Evolutionary conservation across 202 grass and related monocot genomes (phyloP).

Genomic region (Miscanthus sacchariflorus): DNA sequence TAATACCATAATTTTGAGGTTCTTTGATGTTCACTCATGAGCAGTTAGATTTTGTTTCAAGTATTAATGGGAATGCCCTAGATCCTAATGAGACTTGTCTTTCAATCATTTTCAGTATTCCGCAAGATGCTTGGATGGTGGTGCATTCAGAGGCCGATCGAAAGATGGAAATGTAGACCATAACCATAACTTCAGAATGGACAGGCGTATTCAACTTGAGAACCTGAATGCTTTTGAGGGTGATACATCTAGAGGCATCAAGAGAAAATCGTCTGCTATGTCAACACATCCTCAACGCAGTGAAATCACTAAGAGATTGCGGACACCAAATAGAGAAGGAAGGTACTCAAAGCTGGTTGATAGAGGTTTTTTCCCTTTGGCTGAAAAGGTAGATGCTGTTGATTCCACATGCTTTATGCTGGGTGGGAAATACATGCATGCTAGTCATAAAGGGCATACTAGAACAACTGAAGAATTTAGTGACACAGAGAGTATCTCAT

Average conservation of each 20-base stretch:
- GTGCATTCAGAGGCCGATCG: constrained; percentile 38
- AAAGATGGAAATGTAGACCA: constrained; percentile 46
- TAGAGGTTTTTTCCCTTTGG: constrained; percentile 44
- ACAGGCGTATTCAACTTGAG: constrained; percentile 38
- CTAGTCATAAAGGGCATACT: constrained; percentile 39
- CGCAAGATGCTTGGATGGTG: constrained; percentile 46
- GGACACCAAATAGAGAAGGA: constrained; percentile 48
- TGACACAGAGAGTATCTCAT: constrained; percentile 70
- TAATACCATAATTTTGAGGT: neutral
- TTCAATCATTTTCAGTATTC: constrained; percentile 56
- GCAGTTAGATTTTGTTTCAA: constrained; percentile 6
- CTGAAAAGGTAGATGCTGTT: constrained; percentile 81
- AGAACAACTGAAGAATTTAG: constrained; percentile 48
- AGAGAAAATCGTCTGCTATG: constrained; percentile 59
- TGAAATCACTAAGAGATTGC: constrained; percentile 59
- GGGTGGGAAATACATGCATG: constrained; percentile 64
- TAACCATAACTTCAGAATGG: constrained; percentile 17
- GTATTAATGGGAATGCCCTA: neutral
- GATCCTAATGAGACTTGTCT: constrained; percentile 13
- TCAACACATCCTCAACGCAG: constrained; percentile 42
- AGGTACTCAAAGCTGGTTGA: constrained; percentile 31
- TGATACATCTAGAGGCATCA: constrained; percentile 48
- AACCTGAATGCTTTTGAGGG: constrained; percentile 46
- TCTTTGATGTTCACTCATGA: constrained; percentile 5
- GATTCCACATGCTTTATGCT: constrained; percentile 66